phyloP scores from a whole-genome alignment of 352 stramenopile species.

The Phytophthora chlamydospora region DNA sequence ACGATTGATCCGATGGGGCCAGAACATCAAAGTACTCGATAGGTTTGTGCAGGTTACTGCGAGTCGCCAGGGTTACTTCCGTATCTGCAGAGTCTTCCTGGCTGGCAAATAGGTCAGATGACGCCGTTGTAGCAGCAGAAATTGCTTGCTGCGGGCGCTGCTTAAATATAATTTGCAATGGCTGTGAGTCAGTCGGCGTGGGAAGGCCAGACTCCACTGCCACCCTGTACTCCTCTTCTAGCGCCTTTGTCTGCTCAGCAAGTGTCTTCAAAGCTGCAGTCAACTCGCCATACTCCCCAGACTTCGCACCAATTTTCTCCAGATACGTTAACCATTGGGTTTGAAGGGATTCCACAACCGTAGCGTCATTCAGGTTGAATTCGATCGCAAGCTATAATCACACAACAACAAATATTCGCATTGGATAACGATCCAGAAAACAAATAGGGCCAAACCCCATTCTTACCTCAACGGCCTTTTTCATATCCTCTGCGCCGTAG shows the following conservation, averaged over 20 bases:
- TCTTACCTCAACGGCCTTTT: constrained; percentile 69
- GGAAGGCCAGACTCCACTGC: constrained; percentile 37
- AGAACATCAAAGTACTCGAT: constrained; percentile 76
- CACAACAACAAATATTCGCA: not conserved
- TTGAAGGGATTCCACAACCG: constrained; percentile 55
- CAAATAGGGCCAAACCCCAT: not conserved
- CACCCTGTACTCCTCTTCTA: constrained; percentile 59
- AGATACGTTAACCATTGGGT: constrained; percentile 55
- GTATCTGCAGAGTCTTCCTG: constrained; percentile 34
- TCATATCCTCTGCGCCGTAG: constrained; percentile 64
- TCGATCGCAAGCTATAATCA: constrained; percentile 65
- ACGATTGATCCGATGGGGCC: constrained; percentile 56
- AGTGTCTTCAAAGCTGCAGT: constrained; percentile 56
- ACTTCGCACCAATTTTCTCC: constrained; percentile 27
- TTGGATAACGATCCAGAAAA: constrained; percentile 9
- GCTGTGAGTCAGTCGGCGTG: constrained; percentile 39
- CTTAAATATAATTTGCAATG: constrained; percentile 87
- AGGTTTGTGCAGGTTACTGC: constrained; percentile 48
- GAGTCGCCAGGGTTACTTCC: constrained; percentile 48
- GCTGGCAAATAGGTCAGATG: constrained; percentile 35
- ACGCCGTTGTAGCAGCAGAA: constrained; percentile 21
- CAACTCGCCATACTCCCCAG: constrained; percentile 39
- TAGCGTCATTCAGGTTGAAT: constrained; percentile 73
- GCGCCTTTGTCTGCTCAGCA: constrained; percentile 45
- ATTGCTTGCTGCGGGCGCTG: constrained; percentile 67